Conservation (phyloP, 345 rosid genomes). For the Brassica nigra region DNA sequence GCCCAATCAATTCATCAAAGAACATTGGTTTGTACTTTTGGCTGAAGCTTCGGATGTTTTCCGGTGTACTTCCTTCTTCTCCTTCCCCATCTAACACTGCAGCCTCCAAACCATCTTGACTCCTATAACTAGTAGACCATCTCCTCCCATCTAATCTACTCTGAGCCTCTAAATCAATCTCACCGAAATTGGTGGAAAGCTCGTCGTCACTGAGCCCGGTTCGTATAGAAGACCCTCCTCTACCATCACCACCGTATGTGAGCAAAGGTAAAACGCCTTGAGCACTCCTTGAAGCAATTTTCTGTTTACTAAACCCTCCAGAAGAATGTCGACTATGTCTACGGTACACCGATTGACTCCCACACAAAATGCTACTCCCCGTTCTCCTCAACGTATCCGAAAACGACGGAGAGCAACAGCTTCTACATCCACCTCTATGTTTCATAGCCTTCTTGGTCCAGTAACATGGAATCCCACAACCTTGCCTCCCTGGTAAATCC, state of each 20-base stretch:
- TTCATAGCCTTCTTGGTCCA: conserved; percentile 83
- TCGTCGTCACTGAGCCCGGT: conserved; percentile 81
- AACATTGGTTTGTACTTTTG: conserved; percentile 87
- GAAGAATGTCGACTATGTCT: conserved; percentile 49
- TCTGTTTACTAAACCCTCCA: conserved; percentile 52
- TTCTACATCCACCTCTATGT: conserved; percentile 68
- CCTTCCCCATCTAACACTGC: conserved; percentile 59
- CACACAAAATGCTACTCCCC: conserved; percentile 83
- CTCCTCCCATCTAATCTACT: conserved; percentile 97
- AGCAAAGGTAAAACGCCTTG: conserved; percentile 85
- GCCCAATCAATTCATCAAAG: conserved; percentile 87
- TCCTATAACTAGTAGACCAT: conserved; percentile 91
- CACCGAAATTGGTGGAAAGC: conserved; percentile 88
- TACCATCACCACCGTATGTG: conserved; percentile 56
- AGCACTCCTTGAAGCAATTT: conserved; percentile 60
- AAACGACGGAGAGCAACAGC: conserved; percentile 89
- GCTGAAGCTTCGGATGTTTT: conserved; percentile 69
- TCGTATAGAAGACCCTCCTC: conserved; percentile 78
- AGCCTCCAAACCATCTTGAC: conserved; percentile 78
- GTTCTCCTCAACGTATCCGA: conserved; percentile 86
- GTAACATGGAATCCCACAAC: conserved; percentile 95
- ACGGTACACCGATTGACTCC: conserved; percentile 62
- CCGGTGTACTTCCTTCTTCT: conserved; percentile 70
- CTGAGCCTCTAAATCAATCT: conserved; percentile 94
- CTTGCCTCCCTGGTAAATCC: conserved; percentile 82